Conservation (phyloP, 495 filamentous ascomycete genomes). For the Podospora tetraspora region DNA sequence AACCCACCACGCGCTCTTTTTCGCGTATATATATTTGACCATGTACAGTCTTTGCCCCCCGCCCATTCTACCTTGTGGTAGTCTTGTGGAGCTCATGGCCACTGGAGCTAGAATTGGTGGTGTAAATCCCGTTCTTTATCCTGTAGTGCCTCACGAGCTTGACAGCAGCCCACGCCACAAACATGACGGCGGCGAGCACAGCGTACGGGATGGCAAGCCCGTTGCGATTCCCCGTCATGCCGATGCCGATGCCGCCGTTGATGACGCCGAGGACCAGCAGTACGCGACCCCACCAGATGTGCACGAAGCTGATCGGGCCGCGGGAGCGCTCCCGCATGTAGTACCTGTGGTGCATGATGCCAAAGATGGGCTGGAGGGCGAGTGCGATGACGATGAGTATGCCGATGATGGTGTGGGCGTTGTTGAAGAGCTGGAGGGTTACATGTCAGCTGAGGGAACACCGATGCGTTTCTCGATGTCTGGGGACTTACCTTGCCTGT, state of each 20-base stretch:
- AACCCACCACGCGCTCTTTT: background rate
- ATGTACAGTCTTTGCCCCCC: background rate
- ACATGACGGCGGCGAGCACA: constrained; percentile 53
- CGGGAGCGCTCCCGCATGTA: constrained; percentile 46
- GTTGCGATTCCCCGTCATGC: constrained; percentile 39
- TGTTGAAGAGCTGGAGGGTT: constrained; percentile 32
- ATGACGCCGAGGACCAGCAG: constrained; percentile 61
- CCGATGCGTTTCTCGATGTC: background rate
- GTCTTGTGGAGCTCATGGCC: background rate
- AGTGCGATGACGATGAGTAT: constrained; percentile 53
- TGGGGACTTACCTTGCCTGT: constrained; percentile 29
- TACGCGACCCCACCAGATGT: constrained; percentile 66
- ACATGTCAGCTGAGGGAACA: constrained; percentile 6
- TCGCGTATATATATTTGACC: background rate
- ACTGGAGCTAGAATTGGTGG: background rate
- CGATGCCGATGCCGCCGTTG: constrained; percentile 65
- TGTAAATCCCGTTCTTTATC: background rate
- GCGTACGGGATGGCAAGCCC: constrained; percentile 53
- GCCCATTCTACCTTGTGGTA: background rate
- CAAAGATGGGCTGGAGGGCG: constrained; percentile 60
- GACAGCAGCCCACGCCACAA: constrained; percentile 36
- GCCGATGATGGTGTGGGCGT: constrained; percentile 50
- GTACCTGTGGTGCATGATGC: constrained; percentile 57
- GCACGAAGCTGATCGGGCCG: constrained; percentile 50
- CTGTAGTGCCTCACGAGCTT: constrained; percentile 13